Evolutionary conservation across 2,329 filamentous ascomycete genomes (phyloP).

Genomic region (Trichoderma breve): DNA sequence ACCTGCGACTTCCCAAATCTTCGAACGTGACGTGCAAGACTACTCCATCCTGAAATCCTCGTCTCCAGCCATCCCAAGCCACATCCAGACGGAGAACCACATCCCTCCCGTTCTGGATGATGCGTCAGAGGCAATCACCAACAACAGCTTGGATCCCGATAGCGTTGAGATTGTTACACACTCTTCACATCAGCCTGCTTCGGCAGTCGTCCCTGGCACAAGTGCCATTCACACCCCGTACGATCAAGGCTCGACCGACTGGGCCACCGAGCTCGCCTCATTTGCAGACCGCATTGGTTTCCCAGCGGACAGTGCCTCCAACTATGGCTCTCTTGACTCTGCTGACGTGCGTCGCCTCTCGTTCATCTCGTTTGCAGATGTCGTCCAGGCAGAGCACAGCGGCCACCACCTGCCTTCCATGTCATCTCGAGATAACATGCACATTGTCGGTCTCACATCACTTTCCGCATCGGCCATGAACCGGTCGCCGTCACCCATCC

Average conservation of each 20-base stretch:
- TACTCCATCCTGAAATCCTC: slow-evolving; percentile 62
- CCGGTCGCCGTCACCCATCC: slow-evolving; percentile 76
- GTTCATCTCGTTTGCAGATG: slow-evolving; percentile 96
- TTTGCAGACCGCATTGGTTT: slow-evolving; percentile 47
- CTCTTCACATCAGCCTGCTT: slow-evolving; percentile 75
- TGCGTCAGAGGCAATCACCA: slow-evolving; percentile 87
- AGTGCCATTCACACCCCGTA: slow-evolving; percentile 35
- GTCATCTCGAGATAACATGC: slow-evolving; percentile 66
- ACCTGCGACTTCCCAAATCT: slow-evolving; percentile 77
- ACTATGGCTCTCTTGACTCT: slow-evolving; percentile 72
- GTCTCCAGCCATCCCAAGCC: slow-evolving; percentile 84
- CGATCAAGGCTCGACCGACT: slow-evolving; percentile 46
- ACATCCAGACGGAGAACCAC: slow-evolving; percentile 91
- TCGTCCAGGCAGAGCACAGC: slow-evolving; percentile 81
- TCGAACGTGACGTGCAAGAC: slow-evolving; percentile 93
- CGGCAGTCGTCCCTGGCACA: slow-evolving; percentile 60
- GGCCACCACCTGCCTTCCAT: slow-evolving; percentile 49
- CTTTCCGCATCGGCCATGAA: slow-evolving; percentile 52
- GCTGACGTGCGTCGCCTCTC: slow-evolving; percentile 79
- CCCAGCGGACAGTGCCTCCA: slow-evolving; percentile 63
- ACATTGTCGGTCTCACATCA: slow-evolving; percentile 65
- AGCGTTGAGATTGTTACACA: slow-evolving; percentile 92
- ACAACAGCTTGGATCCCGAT: slow-evolving; percentile 79
- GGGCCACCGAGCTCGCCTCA: slow-evolving; percentile 58
- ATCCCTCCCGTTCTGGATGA: slow-evolving; percentile 91